Base-by-base conservation (phyloP, 495 filamentous ascomycete species). In the Oidiodendron maius region DNA sequence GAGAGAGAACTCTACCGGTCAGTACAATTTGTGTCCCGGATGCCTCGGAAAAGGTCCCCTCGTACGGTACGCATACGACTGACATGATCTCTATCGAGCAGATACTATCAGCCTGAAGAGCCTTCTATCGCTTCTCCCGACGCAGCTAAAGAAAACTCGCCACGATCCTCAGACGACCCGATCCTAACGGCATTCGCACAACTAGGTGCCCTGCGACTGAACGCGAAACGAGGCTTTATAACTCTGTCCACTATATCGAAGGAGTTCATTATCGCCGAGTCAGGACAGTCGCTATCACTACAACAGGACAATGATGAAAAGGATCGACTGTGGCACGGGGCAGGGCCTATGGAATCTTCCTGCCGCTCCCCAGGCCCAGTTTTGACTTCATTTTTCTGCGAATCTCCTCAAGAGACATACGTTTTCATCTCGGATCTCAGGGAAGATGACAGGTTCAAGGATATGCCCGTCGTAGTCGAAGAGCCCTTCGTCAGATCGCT, bases 171-270 rank as follows among this genome's bases (percentile, higher is more conserved):
- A 18, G 44, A 26, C 11, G 71, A 74, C 51, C 57, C 64, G n/a
- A 58, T 54, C 11, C 59, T 75, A 13, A 70, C 68, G 10, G 67
- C 69, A 13, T 70, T 71, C 46, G 62, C 62, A 4, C 70, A 75
- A 40, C 61, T 73, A 8, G 69, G 63, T 18, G 63, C 64, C 17
- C 55, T 67, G 15, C 63, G 68, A 1, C 55, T 73, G 32, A 47
- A 63, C 42, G 60, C 56, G 28, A 60, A 62, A 24, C 59, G 70
- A 8, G 63, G 59, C 6, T 57, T 73, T 17, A 56, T 75, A 4
- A 66, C 63, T 12, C 58, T 75, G n/a, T 59, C 68, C 48, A 61
- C 68, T 40, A 44, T 55, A 4, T 32, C 53, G 4, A 46, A 52
- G 12, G 66, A 71, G 48, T 71, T 59, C 40, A 61, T 75, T 20